Evolutionary conservation across 176 grass and related monocot species (phyloP).

Genomic region (Chrysopogon serrulatus): DNA sequence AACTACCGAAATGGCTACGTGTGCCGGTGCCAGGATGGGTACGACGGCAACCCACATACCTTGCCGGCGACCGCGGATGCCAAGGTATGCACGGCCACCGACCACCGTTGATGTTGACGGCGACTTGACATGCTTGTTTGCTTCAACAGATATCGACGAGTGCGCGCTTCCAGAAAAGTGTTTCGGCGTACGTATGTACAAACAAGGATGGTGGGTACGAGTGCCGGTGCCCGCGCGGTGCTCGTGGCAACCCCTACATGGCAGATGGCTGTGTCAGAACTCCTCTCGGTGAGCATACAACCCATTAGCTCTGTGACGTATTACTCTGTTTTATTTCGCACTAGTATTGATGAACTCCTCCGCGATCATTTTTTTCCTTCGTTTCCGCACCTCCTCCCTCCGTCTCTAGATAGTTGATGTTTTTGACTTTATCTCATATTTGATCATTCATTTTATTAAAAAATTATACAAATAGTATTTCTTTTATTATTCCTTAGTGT

Average conservation of each 20-base stretch:
- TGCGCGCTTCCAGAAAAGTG: background rate
- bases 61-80: slow-evolving; percentile 34
- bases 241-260: background rate
- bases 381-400: background rate
- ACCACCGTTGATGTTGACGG: background rate
- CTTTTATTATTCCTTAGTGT: no score
- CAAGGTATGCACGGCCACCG: background rate
- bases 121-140: background rate
- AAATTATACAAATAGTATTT: no score
- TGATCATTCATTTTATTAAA: no score
- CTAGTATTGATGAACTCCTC: no score
- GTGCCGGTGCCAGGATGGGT: slow-evolving; percentile 6
- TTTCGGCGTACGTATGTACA: background rate
- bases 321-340: background rate
- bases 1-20: slow-evolving; percentile 18
- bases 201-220: background rate
- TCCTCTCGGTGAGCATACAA: background rate
- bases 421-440: no score
- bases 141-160: background rate
- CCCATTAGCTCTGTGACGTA: no score
- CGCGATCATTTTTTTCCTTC: background rate
- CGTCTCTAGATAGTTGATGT: no score
- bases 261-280: background rate
- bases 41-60: slow-evolving; percentile 55
- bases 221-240: background rate